Conservation (phyloP, 352 stramenopile species). For the Pythium monospermum region DNA sequence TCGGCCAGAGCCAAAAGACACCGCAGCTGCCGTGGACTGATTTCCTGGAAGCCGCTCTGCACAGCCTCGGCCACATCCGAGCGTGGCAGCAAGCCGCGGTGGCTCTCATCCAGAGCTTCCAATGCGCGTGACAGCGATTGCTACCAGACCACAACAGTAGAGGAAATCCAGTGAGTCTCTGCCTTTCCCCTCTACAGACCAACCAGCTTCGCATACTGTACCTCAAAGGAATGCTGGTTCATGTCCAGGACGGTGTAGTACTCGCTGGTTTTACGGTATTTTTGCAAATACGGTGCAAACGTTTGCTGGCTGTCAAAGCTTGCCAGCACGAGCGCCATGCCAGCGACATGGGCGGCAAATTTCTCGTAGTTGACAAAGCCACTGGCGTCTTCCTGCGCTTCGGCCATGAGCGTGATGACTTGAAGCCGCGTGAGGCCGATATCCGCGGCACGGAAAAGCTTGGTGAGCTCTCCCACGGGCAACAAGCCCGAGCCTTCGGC, state of each 20-base stretch:
- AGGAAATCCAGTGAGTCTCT: no score
- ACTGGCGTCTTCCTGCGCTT: slow-evolving; percentile 71
- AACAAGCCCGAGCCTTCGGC: slow-evolving; percentile 54
- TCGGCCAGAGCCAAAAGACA: slow-evolving; percentile 63
- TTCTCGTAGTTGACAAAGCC: slow-evolving; percentile 75
- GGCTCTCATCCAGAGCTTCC: slow-evolving; percentile 60
- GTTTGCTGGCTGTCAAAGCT: slow-evolving; percentile 66
- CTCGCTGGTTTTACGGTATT: slow-evolving; percentile 67
- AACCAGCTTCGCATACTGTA: no score
- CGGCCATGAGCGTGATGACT: slow-evolving; percentile 61
- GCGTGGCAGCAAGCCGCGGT: slow-evolving; percentile 44
- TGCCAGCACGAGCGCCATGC: slow-evolving; percentile 62
- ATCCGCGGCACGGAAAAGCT: slow-evolving; percentile 52
- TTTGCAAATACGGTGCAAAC: slow-evolving; percentile 47
- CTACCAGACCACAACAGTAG: slow-evolving; percentile 15
- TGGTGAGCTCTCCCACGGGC: slow-evolving; percentile 51
- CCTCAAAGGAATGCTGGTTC: slow-evolving; percentile 79
- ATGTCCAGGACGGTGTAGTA: slow-evolving; percentile 75
- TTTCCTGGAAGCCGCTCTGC: slow-evolving; percentile 56
- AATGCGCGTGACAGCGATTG: slow-evolving; percentile 54
- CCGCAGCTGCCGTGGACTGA: slow-evolving; percentile 54
- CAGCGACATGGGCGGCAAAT: slow-evolving; percentile 54
- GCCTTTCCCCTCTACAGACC: no score
- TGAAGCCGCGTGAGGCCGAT: slow-evolving; percentile 73
- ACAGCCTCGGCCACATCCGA: slow-evolving; percentile 54